Evolutionary conservation across 148 eudicot species (phyloP).

Genomic region (Fagopyrum tataricum): DNA sequence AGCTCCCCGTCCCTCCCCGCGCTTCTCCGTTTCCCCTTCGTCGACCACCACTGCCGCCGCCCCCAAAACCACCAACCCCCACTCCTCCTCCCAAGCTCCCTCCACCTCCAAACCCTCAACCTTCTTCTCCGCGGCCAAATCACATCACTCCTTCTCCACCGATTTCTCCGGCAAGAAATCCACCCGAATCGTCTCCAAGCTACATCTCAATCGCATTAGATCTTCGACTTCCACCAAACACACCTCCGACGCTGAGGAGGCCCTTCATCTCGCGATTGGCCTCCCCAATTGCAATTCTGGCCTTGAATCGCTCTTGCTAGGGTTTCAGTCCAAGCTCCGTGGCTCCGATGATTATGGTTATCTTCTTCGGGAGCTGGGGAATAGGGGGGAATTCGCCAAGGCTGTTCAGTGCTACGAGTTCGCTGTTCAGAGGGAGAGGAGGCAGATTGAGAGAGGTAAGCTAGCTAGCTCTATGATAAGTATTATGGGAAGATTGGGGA

Average conservation of each 20-base stretch:
- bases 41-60: too few species aligned
- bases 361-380: slow-evolving; percentile 76
- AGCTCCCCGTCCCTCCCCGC: slow-evolving; percentile 22
- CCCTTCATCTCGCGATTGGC: slow-evolving; percentile 27
- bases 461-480: slow-evolving; percentile 92
- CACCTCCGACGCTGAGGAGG: slow-evolving; percentile 50
- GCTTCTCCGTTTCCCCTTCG: too few species aligned
- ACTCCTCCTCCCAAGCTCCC: slow-evolving; percentile 20
- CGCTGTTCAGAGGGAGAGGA: slow-evolving; percentile 43
- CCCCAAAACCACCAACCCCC: slow-evolving; percentile 15
- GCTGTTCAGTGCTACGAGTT: slow-evolving; percentile 68
- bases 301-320: slow-evolving; percentile 30
- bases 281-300: slow-evolving; percentile 22
- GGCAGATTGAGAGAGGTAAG: slow-evolving; percentile 64
- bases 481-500: slow-evolving; percentile 82
- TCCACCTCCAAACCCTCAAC: slow-evolving; percentile 18
- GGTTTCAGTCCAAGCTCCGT: slow-evolving; percentile 39
- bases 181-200: slow-evolving; percentile 74
- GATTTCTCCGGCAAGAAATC: slow-evolving; percentile 82
- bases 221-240: slow-evolving; percentile 39
- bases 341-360: slow-evolving; percentile 75
- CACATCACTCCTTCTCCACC: slow-evolving; percentile 38
- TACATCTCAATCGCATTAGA: slow-evolving; percentile 72
- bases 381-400: slow-evolving; percentile 51
- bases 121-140: slow-evolving; percentile 24